Evolutionary conservation across 495 filamentous ascomycete species (phyloP), one percentile per base, ranked within the genome.

Genomic region (Aspergillus leporis): DNA sequence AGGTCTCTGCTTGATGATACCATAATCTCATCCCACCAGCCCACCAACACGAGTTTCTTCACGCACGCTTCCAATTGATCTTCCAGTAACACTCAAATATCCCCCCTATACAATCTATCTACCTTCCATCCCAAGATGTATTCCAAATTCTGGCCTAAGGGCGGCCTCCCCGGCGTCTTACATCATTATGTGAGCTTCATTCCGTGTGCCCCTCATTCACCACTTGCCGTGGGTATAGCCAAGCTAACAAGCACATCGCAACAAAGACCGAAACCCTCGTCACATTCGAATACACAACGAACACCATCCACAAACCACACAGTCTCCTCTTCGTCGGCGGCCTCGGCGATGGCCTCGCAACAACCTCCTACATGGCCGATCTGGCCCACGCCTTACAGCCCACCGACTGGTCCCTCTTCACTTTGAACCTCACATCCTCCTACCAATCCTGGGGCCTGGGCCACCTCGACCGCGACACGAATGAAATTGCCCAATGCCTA

Each of bases 311-410:
- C n/a, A 71, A 76, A 65, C 74, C 76, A 30, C 85, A 95, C 75
- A 86, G 85, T 21, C 74, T 97, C 32, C 71, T 97, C 61, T 95
- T 93, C 73, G 80, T 96, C 51, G 87, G 86, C 59, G 93, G 93
- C 18, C 84, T 97, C 16, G 87, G 84, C 58, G 92, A 94, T 75
- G 90, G 88, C 49, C 83, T 92, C 46, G 82, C 88, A 38, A 89
- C 87, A 5, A 82, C 86, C 30, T 76, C 79, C 14, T 91, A 88
- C 68, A 76, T 83, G 41, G 59, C 78, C 10, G 68, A 72, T 6
- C 70, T 92, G 34, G 82, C 80, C 14, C 49, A 61, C 10, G 66
- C 71, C 22, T 76, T 92, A 1, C 81, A 85, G n/a, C 78, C 85
- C 38, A 75, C 78, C 18, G 64, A 68, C 49, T 92, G 86, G 74